phyloP scores from a whole-genome alignment of 1,284 basidiomycete genomes.

The Grifola frondosa region DNA sequence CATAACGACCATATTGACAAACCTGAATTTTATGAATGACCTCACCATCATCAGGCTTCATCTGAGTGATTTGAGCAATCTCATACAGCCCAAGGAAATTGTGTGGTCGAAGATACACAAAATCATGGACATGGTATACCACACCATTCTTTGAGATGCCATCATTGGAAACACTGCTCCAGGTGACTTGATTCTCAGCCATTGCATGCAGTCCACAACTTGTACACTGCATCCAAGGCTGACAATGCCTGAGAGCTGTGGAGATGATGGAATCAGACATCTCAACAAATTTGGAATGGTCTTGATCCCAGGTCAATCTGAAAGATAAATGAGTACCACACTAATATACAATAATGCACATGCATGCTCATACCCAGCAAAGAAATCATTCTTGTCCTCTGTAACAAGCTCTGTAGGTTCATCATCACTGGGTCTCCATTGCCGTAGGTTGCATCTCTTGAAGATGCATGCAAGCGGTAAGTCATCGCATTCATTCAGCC shows the following conservation, averaged over 20 bases:
- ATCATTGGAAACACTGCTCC: constrained; percentile 26
- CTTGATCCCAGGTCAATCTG: constrained; percentile 41
- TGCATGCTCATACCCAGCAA: constrained; percentile 43
- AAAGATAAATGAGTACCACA: constrained; percentile 1
- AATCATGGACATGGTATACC: constrained; percentile 56
- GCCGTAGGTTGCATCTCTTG: constrained; percentile 50
- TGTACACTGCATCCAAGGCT: constrained; percentile 41
- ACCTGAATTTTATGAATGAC: constrained; percentile 34
- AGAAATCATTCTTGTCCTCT: constrained; percentile 48
- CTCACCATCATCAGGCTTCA: constrained; percentile 29
- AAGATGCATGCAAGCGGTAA: constrained; percentile 50
- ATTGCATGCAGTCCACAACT: constrained; percentile 42
- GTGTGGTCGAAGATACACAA: constrained; percentile 48
- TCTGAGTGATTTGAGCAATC: constrained; percentile 54
- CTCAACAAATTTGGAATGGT: constrained; percentile 43
- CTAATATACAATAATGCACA: neutral
- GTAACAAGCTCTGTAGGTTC: constrained; percentile 43
- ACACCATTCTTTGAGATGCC: constrained; percentile 39
- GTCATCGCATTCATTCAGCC: constrained; percentile 54
- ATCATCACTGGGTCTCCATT: constrained; percentile 39
- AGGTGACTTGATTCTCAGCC: constrained; percentile 21
- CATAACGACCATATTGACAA: constrained; percentile 42
- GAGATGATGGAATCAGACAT: constrained; percentile 37
- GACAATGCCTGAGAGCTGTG: constrained; percentile 32
- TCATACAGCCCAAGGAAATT: constrained; percentile 35